Conservation (phyloP, 805 yeast genomes). For the Wickerhamiella sergipiensis region DNA sequence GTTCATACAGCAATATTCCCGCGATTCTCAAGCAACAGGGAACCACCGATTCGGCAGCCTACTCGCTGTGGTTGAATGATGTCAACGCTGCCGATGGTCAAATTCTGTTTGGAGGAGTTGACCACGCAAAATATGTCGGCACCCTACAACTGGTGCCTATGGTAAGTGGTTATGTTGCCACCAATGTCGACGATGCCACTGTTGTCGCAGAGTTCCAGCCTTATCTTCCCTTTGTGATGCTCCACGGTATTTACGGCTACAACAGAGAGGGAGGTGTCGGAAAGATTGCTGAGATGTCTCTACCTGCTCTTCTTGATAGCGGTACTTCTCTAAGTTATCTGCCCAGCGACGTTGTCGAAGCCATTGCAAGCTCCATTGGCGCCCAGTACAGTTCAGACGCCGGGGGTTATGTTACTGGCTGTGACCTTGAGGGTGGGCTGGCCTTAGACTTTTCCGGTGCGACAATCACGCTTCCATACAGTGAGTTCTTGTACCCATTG, state of each 20-base stretch:
- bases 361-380: constrained; percentile 22
- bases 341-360: constrained; percentile 4
- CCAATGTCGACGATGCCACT: not conserved
- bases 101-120: constrained; percentile 32
- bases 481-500: not conserved
- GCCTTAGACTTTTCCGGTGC: constrained; percentile 10
- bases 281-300: not conserved
- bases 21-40: constrained; percentile 26
- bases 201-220: not conserved
- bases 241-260: constrained; percentile 2
- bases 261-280: not conserved
- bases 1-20: constrained; percentile 22
- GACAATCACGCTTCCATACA: constrained; percentile 4
- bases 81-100: constrained; percentile 22
- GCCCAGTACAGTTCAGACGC: constrained; percentile 27
- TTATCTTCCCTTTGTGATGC: constrained; percentile 8
- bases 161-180: not conserved
- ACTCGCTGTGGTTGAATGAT: constrained; percentile 32
- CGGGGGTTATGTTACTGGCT: constrained; percentile 21
- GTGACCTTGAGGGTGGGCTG: constrained; percentile 4
- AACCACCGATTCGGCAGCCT: constrained; percentile 28
- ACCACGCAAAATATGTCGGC: constrained; percentile 29
- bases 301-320: constrained; percentile 11
- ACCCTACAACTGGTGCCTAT: constrained; percentile 24
- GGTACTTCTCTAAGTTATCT: constrained; percentile 6